Percentiles rank a stretch among this genome's conserved stretches.
Evolutionary conservation across 2,329 filamentous ascomycete species (phyloP).

Genomic region (Claviceps digitariae): DNA sequence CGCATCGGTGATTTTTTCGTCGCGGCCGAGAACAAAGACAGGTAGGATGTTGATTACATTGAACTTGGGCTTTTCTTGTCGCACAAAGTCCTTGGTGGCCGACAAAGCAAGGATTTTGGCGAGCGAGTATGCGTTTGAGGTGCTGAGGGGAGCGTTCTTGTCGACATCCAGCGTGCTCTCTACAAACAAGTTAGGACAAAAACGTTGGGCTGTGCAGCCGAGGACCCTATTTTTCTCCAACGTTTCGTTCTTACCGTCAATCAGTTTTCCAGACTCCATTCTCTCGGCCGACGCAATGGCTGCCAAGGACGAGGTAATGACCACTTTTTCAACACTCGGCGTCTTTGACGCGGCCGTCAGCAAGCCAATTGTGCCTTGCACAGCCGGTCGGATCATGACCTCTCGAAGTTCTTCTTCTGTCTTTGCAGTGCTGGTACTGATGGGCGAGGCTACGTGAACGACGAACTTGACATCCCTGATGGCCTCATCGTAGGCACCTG

Average conservation of each 20-base stretch:
- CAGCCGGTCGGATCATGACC: slow-evolving; percentile 17
- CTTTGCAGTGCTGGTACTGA: neutral
- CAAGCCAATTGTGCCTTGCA: slow-evolving; percentile 23
- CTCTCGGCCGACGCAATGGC: slow-evolving; percentile 8
- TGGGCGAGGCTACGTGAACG: slow-evolving; percentile 18
- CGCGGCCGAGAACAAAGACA: slow-evolving; percentile 22
- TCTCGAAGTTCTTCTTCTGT: neutral
- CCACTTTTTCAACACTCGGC: slow-evolving; percentile 22
- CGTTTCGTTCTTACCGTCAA: neutral
- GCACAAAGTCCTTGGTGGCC: slow-evolving; percentile 20
- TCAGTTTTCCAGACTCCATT: neutral
- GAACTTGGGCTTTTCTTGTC: slow-evolving; percentile 19
- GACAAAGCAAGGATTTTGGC: slow-evolving; percentile 22
- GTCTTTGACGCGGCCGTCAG: slow-evolving; percentile 22
- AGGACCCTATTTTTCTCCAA: too few relatives aligned
- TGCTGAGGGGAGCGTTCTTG: slow-evolving; percentile 15
- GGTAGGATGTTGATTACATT: slow-evolving; percentile 24
- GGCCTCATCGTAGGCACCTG: slow-evolving; percentile 26
- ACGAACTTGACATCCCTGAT: slow-evolving; percentile 25
- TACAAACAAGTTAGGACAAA: neutral
- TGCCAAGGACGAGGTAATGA: slow-evolving; percentile 27
- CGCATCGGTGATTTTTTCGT: slow-evolving; percentile 16
- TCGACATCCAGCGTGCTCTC: neutral
- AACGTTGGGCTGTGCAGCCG: too few relatives aligned
- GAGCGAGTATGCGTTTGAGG: slow-evolving; percentile 21